phyloP scores from a whole-genome alignment of 2,329 filamentous ascomycete genomes.

The Aspergillus texensis region DNA sequence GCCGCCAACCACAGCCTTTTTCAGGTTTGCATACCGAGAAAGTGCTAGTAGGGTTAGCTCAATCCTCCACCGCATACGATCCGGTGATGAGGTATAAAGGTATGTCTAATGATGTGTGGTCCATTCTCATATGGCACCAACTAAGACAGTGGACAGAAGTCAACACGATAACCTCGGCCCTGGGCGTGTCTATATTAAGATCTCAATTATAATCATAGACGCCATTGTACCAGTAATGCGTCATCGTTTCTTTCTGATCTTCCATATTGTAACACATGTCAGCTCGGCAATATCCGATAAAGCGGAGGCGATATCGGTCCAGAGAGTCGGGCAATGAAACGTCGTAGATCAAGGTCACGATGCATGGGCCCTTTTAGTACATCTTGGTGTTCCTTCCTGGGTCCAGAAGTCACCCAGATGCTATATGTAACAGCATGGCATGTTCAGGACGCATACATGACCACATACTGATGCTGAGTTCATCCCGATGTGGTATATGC shows the following conservation, averaged over 20 bases:
- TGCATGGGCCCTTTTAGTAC: not conserved
- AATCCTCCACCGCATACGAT: not conserved
- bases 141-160: no score
- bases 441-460: not conserved
- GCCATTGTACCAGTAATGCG: not conserved
- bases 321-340: not conserved
- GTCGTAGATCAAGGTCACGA: not conserved
- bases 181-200: not conserved
- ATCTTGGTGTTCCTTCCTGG: not conserved
- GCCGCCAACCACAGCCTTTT: constrained; percentile 17
- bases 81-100: not conserved
- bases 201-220: not conserved
- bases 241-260: not conserved
- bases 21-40: not conserved
- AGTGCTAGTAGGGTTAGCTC: not conserved
- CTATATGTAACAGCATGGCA: not conserved
- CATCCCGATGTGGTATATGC: no score
- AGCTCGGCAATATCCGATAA: not conserved
- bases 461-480: not conserved
- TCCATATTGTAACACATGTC: not conserved
- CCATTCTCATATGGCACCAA: no score
- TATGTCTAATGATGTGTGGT: no score
- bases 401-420: not conserved
- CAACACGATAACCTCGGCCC: no score
- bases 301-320: not conserved